Conservation (phyloP, 2,329 filamentous ascomycete species). For the Colletotrichum musicola region DNA sequence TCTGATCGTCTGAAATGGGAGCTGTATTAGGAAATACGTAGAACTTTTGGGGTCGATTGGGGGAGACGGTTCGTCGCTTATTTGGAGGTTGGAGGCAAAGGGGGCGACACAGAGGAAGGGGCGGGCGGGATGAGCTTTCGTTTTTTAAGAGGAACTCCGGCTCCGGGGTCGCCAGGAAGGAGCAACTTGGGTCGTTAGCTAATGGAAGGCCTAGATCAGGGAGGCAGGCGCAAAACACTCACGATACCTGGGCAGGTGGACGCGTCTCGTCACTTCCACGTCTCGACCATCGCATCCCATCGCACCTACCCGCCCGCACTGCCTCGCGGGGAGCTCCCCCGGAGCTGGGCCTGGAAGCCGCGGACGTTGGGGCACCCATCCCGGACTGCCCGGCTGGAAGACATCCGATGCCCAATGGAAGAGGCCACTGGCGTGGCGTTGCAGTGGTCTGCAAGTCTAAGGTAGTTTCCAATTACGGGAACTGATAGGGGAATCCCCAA, state of each 20-base stretch:
- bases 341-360: constrained; percentile 25
- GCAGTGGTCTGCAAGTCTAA: constrained; percentile 8
- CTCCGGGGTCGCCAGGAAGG: not conserved
- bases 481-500: constrained; percentile 7
- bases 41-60: constrained; percentile 8
- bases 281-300: not conserved
- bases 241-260: constrained; percentile 29
- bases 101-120: not conserved
- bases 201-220: not conserved
- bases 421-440: constrained; percentile 13
- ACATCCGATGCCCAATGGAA: constrained; percentile 16
- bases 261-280: constrained; percentile 29
- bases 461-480: constrained; percentile 16
- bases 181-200: not conserved
- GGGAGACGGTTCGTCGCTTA: constrained; percentile 13
- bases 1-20: constrained; percentile 19
- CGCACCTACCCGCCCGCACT: constrained; percentile 21
- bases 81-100: constrained; percentile 16
- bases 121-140: not conserved
- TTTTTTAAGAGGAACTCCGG: constrained; percentile 19
- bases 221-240: constrained; percentile 11
- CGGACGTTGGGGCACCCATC: constrained; percentile 11
- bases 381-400: constrained; percentile 29
- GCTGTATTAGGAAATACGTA: constrained; percentile 20
- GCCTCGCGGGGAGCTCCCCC: constrained; percentile 35